phyloP scores from a whole-genome alignment of 257 asterid species.

The Solanum tarapatanum region DNA sequence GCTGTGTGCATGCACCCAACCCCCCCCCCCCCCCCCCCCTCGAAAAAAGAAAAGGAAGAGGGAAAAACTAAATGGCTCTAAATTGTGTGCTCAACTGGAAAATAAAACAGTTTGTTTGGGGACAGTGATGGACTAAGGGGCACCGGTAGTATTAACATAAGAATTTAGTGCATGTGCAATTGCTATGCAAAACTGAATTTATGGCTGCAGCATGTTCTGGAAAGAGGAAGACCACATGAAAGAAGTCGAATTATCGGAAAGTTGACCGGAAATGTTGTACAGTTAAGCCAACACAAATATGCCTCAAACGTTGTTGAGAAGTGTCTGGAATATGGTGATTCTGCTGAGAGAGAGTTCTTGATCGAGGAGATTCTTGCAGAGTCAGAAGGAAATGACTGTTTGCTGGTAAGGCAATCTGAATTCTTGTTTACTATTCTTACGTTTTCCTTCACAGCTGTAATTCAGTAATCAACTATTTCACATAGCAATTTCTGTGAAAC shows the following conservation, averaged over 20 bases:
- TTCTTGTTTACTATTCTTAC: neutral
- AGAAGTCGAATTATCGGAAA: slow-evolving; percentile 52
- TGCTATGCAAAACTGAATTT: neutral
- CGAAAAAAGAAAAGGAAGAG: neutral
- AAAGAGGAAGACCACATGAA: slow-evolving; percentile 61
- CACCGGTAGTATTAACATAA: neutral
- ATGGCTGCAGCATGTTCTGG: slow-evolving; percentile 61
- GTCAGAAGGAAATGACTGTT: slow-evolving; percentile 48
- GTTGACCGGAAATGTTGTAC: slow-evolving; percentile 53
- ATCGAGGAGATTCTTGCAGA: slow-evolving; percentile 66
- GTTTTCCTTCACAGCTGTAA: neutral
- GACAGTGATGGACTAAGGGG: neutral
- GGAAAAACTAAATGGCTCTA: neutral
- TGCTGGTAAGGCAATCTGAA: slow-evolving; percentile 33
- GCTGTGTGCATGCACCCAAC: neutral
- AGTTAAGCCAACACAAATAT: slow-evolving; percentile 77
- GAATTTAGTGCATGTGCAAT: neutral
- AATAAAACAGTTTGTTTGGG: neutral
- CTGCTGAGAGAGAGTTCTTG: slow-evolving; percentile 45
- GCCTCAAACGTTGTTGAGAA: slow-evolving; percentile 89
- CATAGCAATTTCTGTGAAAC: neutral
- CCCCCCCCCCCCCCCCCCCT: too few relatives aligned
- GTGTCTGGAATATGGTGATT: slow-evolving; percentile 55
- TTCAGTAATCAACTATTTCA: neutral
- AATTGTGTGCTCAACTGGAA: neutral